A percentile compares a stretch with the other conserved stretches of the same genome.
Evolutionary conservation across 768 basidiomycete genomes (phyloP).

Genomic region (Lactarius sp.): DNA sequence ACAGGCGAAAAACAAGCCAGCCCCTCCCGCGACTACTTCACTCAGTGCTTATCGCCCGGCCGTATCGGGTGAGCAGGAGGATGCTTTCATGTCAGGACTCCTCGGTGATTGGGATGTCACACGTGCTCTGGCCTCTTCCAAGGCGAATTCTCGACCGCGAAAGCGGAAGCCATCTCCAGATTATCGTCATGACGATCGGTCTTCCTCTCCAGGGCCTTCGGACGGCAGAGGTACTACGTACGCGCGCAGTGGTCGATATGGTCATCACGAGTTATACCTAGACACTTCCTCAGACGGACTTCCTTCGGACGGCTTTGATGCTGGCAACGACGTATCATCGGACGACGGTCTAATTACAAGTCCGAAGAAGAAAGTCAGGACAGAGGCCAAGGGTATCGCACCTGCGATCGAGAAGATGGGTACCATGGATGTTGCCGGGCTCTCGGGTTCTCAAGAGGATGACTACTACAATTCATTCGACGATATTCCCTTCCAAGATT

Average conservation of each 20-base stretch:
- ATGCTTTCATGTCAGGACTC: slow-evolving; percentile 83
- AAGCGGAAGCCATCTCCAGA: slow-evolving; percentile 65
- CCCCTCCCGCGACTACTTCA: slow-evolving; percentile 47
- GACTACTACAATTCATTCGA: slow-evolving; percentile 42
- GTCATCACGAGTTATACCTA: slow-evolving; percentile 24
- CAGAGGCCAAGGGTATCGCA: slow-evolving; percentile 38
- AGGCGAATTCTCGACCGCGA: slow-evolving; percentile 36
- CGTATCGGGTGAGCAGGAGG: slow-evolving; percentile 73
- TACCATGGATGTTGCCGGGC: slow-evolving; percentile 52
- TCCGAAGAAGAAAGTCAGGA: slow-evolving; percentile 64
- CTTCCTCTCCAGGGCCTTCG: slow-evolving; percentile 28
- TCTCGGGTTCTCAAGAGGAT: slow-evolving; percentile 25
- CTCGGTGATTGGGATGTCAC: slow-evolving; percentile 65
- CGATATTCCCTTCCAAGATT: slow-evolving; percentile 54
- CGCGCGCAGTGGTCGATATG: slow-evolving; percentile 6
- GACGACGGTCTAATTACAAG: slow-evolving; percentile 63
- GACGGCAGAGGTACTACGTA: slow-evolving; percentile 11
- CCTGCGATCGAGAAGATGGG: slow-evolving; percentile 58
- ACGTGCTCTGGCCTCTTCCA: slow-evolving; percentile 36
- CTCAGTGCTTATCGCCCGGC: slow-evolving; percentile 78
- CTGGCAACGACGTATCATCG: slow-evolving; percentile 33
- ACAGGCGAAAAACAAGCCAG: slow-evolving; percentile 42
- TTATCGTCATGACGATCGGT: slow-evolving; percentile 23
- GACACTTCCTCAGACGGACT: slow-evolving; percentile 33
- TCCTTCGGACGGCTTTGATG: slow-evolving; percentile 29